Evolutionary conservation across 805 yeast species (phyloP), one percentile per base, ranked within the genome.

Genomic region (Blastobotrys chiropterorum): DNA sequence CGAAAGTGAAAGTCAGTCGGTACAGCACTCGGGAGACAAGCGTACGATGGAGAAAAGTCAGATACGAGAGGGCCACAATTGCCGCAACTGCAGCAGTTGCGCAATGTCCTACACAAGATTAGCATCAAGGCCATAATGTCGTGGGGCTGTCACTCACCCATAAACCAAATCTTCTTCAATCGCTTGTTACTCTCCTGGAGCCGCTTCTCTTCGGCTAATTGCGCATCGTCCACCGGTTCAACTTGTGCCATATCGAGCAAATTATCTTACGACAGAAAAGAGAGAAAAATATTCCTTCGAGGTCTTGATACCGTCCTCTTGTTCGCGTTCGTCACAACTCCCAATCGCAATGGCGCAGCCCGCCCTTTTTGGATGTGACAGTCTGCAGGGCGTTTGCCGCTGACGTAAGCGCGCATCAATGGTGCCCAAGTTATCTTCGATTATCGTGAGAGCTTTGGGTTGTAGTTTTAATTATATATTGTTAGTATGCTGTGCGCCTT

Each of bases 1-100:
- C 59, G 7, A 53, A 47, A 2, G 51, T 44, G 38, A 65, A 64
- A 14, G 61, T 53, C 1, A 52, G n/a, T 3, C 67, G 59, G 51
- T 67, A 67, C 7, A 64, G 5, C 11, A 58, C 30, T 4, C 54
- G 57, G n/a, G 63, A 59, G 53, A 55, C 48, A 15, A 52, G 48
- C n/a, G 51, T 53, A 15, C 57, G 55, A 30, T 60, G 57, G 38
- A 58, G 64, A 26, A 65, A 55, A 15, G 59, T 16, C 13, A 59
- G 41, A 21, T 65, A 58, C 13, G 59, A 31, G 1, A 59, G 44
- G 17, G 57, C 19, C 38, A 52, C 56, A 7, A 56, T 16, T 22
- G 49, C 16, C 2, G 59, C 39, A 2, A 52, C 55, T 1, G 52
- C 53, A 38, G 49, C 38, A 3, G 49, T 52, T 13, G 48, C 43